Evolutionary conservation across 805 yeast species (phyloP).

Genomic region (Kregervanrija fluxuum): DNA sequence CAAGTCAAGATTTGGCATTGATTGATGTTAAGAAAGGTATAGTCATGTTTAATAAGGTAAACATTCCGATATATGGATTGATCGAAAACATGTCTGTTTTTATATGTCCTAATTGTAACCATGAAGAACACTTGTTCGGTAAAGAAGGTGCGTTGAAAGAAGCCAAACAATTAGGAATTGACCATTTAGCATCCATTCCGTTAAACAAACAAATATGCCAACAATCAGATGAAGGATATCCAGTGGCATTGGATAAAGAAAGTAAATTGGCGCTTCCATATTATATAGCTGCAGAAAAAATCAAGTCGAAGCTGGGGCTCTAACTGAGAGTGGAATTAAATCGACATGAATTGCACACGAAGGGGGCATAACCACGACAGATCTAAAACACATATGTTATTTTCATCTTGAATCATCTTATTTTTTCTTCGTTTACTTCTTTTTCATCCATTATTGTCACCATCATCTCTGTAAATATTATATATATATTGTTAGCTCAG

Average conservation of each 20-base stretch:
- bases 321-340: background rate
- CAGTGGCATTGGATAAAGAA: constrained; percentile 43
- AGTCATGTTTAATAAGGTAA: constrained; percentile 65
- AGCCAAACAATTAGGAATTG: constrained; percentile 40
- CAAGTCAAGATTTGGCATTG: constrained; percentile 81
- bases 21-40: constrained; percentile 77
- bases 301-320: constrained; percentile 8
- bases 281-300: constrained; percentile 37
- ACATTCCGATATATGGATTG: constrained; percentile 65
- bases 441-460: too few relatives aligned
- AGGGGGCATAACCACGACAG: too few relatives aligned
- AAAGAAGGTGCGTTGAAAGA: constrained; percentile 48
- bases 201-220: constrained; percentile 51
- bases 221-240: constrained; percentile 59
- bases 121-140: constrained; percentile 71
- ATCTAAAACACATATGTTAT: too few relatives aligned
- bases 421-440: too few relatives aligned
- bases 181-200: constrained; percentile 61
- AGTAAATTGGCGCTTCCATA: constrained; percentile 36
- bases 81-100: constrained; percentile 80
- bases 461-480: too few relatives aligned
- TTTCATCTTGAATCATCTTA: too few relatives aligned
- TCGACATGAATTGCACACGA: background rate
- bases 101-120: constrained; percentile 68
- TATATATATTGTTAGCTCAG: too few relatives aligned